Conservation (phyloP, 208 protist species). For the Acanthamoeba triangularis region DNA sequence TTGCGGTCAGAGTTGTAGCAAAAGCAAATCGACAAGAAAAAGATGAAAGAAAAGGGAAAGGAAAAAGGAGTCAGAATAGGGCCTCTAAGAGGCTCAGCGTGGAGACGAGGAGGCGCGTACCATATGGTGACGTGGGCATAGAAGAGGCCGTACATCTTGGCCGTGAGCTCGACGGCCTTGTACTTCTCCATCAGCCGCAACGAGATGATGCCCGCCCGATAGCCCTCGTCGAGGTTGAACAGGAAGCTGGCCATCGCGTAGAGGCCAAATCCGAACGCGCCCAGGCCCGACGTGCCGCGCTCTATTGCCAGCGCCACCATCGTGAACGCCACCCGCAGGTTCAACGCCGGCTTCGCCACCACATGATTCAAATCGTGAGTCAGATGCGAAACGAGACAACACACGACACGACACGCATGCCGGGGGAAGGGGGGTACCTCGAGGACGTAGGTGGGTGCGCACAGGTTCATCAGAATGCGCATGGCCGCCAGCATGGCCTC, state of each 20-base stretch:
- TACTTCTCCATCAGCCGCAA: conserved; percentile 72
- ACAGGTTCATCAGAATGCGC: conserved; percentile 74
- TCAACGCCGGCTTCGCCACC: neutral
- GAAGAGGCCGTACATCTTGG: conserved; percentile 65
- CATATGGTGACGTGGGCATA: conserved; percentile 2
- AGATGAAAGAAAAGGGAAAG: too few relatives aligned
- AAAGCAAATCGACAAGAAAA: too few relatives aligned
- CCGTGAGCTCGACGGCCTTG: neutral
- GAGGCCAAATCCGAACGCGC: conserved; percentile 46
- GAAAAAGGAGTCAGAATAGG: too few relatives aligned
- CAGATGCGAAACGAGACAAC: neutral
- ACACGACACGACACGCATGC: neutral
- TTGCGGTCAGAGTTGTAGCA: neutral
- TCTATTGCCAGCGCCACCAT: conserved; percentile 61
- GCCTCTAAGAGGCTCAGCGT: too few relatives aligned
- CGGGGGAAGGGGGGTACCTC: neutral
- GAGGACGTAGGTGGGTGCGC: conserved; percentile 56
- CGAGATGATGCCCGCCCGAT: conserved; percentile 54
- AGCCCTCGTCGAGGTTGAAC: conserved; percentile 68
- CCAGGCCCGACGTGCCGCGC: conserved; percentile 62
- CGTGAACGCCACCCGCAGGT: conserved; percentile 54
- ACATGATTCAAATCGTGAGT: too few relatives aligned
- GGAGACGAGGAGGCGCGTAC: too few relatives aligned
- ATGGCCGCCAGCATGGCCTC: conserved; percentile 69
- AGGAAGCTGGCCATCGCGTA: conserved; percentile 70